Evolutionary conservation across 2,329 filamentous ascomycete genomes (phyloP), one percentile per base, ranked within the genome.

Genomic region (Kalmusia sp.): DNA sequence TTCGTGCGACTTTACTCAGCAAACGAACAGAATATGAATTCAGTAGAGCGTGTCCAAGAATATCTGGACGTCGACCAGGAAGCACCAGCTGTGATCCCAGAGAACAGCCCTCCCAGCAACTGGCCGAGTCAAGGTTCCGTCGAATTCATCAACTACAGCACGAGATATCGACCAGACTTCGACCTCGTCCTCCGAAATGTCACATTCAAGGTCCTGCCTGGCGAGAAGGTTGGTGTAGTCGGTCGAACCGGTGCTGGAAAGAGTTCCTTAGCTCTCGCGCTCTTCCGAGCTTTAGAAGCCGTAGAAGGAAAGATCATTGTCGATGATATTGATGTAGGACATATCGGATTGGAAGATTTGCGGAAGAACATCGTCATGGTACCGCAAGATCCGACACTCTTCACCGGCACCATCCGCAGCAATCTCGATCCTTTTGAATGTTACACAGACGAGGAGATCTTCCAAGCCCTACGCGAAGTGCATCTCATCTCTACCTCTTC

Each of bases 11-110:
- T 97, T 12, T 99, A 99, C 73, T 89, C 93, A 0, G 87, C 91
- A 70, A 97, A 98, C 68, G 95, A 99, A 77, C 95, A 99, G 76
- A 98, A 97, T 77, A 98, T 99, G 95, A 99, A 99, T 77, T 93
- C 93, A 2, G 93, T 98, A 43, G 95, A 99, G 77, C 91, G 95
- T 68, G 89, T 99, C 70, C 96, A 96, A 79, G 95, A 99, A 72
- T 99, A 98, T 70, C 84, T 98, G 30, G 92, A 98, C 38, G 90
- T 99, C 1, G 93, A 98, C 65, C 93, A 97, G 73, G 95, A 99
- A 77, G 93, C 95, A 1, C 80, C 84, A 0, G 82, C 90, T 1
- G 80, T 96, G 34, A 84, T 96, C 34, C 87, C 92, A 49, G 87
- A 93, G 54, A 90, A 86, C 59, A 84, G 91, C 24, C 95, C 95